Conservation (phyloP, 2,329 filamentous ascomycete genomes). For the Ophiostoma perfectum region DNA sequence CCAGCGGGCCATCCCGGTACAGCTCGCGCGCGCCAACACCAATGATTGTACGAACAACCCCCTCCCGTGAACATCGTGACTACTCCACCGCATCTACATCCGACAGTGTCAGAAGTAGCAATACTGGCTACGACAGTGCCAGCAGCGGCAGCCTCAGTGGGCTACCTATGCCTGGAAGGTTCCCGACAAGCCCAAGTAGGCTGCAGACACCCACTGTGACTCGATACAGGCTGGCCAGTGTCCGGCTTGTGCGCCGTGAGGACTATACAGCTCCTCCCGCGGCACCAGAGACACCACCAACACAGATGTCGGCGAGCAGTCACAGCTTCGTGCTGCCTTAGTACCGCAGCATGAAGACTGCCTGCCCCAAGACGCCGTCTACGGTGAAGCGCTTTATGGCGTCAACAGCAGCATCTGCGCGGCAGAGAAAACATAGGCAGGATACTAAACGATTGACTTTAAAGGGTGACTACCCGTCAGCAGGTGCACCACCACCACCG, state of each 20-base stretch:
- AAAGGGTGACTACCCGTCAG: constrained; percentile 43
- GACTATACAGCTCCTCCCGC: constrained; percentile 24
- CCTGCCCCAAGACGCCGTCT: constrained; percentile 24
- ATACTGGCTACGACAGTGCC: not conserved
- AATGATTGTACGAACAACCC: constrained; percentile 55
- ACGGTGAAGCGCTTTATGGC: constrained; percentile 39
- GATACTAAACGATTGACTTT: constrained; percentile 41
- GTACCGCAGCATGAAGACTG: not conserved
- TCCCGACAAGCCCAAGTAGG: constrained; percentile 25
- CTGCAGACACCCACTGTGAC: constrained; percentile 21
- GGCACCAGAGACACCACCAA: not conserved
- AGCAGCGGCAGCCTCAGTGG: constrained; percentile 25
- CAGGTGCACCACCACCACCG: constrained; percentile 41
- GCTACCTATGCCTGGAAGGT: constrained; percentile 26
- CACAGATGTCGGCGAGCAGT: not conserved
- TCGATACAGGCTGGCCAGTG: constrained; percentile 38
- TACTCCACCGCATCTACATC: too few species aligned
- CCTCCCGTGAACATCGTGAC: constrained; percentile 28
- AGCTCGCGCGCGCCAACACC: constrained; percentile 64
- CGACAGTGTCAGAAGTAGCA: too few species aligned
- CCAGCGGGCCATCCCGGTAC: constrained; percentile 49
- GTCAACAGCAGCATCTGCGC: constrained; percentile 40
- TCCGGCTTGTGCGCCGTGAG: constrained; percentile 41
- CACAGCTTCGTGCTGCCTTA: not conserved
- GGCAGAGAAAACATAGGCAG: constrained; percentile 36